phyloP scores from a whole-genome alignment of 441 rosid genomes.

The Euphorbia schlechtendalii region DNA sequence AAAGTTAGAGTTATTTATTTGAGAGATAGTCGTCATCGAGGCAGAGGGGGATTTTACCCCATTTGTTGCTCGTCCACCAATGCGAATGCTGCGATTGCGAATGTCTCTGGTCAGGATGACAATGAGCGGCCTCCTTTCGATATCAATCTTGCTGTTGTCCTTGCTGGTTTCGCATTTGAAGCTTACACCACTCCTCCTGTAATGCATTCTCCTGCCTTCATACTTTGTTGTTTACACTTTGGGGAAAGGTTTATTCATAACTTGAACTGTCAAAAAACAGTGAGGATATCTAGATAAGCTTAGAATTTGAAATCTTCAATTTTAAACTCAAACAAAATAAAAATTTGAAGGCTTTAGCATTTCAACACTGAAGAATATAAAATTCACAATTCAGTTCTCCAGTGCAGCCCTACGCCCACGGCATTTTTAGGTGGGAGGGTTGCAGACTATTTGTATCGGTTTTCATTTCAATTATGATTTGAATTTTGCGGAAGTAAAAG shows the following conservation, averaged over 20 bases:
- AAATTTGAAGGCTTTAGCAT: background rate
- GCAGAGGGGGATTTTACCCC: slow-evolving; percentile 19
- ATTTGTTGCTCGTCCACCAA: slow-evolving; percentile 30
- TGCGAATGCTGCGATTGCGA: slow-evolving; percentile 29
- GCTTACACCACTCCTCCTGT: slow-evolving; percentile 71
- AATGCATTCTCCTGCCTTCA: slow-evolving; percentile 4
- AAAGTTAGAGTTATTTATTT: slow-evolving; percentile 20
- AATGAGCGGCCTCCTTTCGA: slow-evolving; percentile 63
- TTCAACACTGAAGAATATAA: background rate
- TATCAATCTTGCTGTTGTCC: slow-evolving; percentile 85
- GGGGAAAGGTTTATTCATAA: background rate
- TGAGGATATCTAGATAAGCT: too few relatives aligned
- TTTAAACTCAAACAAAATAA: background rate
- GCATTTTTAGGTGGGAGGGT: background rate
- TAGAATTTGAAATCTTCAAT: background rate
- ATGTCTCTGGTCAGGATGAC: slow-evolving; percentile 16
- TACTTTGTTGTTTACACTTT: background rate
- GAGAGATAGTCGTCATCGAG: slow-evolving; percentile 7
- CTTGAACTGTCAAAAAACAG: background rate
- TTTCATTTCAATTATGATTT: background rate
- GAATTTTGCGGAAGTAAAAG: background rate
- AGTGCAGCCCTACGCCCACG: background rate
- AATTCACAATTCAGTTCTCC: background rate
- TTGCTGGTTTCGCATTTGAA: slow-evolving; percentile 94
- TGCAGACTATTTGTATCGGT: background rate